Evolutionary conservation across 2,329 filamentous ascomycete genomes (phyloP).

Genomic region (Fusarium nygamai): DNA sequence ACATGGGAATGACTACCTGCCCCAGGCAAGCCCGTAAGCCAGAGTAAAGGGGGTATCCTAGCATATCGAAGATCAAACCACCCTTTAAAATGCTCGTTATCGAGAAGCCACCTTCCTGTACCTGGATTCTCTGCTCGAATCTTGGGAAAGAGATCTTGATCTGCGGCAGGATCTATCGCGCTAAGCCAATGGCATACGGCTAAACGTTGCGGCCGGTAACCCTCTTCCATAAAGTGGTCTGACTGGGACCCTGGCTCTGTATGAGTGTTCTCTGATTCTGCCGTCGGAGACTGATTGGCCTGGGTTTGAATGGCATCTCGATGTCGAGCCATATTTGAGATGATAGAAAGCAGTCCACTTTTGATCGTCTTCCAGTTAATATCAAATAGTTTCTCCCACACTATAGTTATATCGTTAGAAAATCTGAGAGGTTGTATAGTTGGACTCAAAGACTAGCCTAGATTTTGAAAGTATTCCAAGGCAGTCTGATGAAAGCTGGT

Average conservation of each 20-base stretch:
- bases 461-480: neutral
- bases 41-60: accelerated
- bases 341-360: accelerated
- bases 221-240: neutral
- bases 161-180: neutral
- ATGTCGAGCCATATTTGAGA: accelerated
- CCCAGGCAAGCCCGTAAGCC: neutral
- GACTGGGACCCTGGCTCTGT: accelerated
- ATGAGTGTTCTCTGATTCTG: accelerated
- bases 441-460: accelerated
- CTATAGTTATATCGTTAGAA: accelerated
- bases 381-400: neutral
- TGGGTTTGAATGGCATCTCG: neutral
- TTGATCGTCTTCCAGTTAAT: neutral
- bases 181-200: neutral
- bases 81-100: accelerated
- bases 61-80: neutral
- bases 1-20: accelerated
- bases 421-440: accelerated
- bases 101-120: neutral
- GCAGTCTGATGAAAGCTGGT: accelerated
- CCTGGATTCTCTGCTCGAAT: neutral
- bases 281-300: neutral
- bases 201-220: accelerated
- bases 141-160: neutral